Evolutionary conservation across 2,329 filamentous ascomycete species (phyloP).

Genomic region (Fusarium illudens): DNA sequence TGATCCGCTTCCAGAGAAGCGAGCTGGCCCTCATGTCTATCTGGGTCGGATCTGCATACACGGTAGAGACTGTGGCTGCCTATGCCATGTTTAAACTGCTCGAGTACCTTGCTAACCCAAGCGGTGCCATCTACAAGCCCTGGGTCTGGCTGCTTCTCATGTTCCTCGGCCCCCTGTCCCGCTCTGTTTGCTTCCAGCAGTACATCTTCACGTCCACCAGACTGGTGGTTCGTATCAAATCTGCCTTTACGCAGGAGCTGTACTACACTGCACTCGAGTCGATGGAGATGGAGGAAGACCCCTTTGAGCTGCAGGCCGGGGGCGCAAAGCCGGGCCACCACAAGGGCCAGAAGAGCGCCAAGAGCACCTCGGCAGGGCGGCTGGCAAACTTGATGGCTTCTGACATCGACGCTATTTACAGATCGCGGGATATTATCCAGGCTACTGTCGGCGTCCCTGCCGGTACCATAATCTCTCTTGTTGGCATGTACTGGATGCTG

Average conservation of each 20-base stretch:
- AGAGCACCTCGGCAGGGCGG: constrained; percentile 58
- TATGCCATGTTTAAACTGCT: constrained; percentile 64
- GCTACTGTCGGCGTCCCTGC: constrained; percentile 56
- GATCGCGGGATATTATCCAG: constrained; percentile 60
- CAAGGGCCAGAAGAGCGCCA: constrained; percentile 42
- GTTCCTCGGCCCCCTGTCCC: constrained; percentile 58
- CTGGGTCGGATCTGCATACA: constrained; percentile 50
- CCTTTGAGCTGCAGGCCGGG: constrained; percentile 48
- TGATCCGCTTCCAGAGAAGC: constrained; percentile 52
- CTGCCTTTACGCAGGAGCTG: constrained; percentile 65
- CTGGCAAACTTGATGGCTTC: constrained; percentile 67
- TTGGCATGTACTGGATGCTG: constrained; percentile 63
- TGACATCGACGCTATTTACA: constrained; percentile 64
- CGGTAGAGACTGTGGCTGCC: constrained; percentile 60
- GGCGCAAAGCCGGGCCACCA: constrained; percentile 39
- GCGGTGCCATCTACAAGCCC: constrained; percentile 55
- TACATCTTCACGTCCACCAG: constrained; percentile 66
- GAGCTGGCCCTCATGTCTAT: constrained; percentile 57
- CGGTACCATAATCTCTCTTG: constrained; percentile 57
- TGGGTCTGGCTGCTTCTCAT: constrained; percentile 64
- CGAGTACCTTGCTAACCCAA: constrained; percentile 58
- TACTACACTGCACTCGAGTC: constrained; percentile 64
- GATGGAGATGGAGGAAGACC: constrained; percentile 66
- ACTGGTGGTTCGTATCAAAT: constrained; percentile 64
- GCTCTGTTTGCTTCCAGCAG: constrained; percentile 62